Conservation (phyloP, 164 flowering plant species). For the Aristolochia californica region DNA sequence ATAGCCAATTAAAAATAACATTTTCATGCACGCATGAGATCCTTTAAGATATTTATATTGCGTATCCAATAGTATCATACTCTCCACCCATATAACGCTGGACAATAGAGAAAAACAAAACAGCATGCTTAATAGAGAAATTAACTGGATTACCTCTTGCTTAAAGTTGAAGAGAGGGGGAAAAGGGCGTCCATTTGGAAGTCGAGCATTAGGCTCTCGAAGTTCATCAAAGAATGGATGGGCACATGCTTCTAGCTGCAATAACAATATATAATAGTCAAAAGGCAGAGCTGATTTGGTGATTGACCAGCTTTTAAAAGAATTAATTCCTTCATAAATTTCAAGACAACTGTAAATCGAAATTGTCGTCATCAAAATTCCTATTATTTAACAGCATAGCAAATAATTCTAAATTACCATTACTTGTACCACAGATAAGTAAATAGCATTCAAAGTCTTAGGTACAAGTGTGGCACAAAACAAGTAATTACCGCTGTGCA, state of each 20-base stretch:
- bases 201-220: constrained; percentile 79
- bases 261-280: constrained; percentile 3
- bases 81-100: too few species aligned
- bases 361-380: too few species aligned
- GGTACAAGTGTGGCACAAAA: neutral
- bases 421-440: neutral
- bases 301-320: too few species aligned
- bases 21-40: too few species aligned
- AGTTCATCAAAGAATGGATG: constrained; percentile 95
- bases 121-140: neutral
- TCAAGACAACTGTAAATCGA: too few species aligned
- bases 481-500: constrained; percentile 60
- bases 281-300: neutral
- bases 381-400: too few species aligned
- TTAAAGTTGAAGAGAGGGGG: constrained; percentile 87
- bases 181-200: constrained; percentile 83
- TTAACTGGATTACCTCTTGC: constrained; percentile 53
- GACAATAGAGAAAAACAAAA: neutral
- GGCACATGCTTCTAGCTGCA: constrained; percentile 91
- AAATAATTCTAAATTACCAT: neutral
- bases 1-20: too few species aligned
- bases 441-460: neutral
- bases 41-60: too few species aligned
- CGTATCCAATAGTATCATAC: too few species aligned
- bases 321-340: too few species aligned